Evolutionary conservation across 2,329 filamentous ascomycete genomes (phyloP).

Genomic region (Talaromyces funiculosus): DNA sequence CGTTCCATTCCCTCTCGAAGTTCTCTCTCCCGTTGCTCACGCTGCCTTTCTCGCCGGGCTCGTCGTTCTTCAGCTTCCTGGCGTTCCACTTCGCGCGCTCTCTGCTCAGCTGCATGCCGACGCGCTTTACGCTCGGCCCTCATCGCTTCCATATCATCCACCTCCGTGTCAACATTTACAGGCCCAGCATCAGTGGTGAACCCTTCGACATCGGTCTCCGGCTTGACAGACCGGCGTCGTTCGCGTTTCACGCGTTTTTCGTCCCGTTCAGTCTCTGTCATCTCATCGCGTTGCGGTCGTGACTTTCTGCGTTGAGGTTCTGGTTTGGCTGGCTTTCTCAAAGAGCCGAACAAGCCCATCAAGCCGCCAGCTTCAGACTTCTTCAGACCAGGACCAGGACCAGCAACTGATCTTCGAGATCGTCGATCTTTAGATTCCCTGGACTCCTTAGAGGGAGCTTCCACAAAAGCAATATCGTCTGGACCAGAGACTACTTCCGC

Average conservation of each 20-base stretch:
- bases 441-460: constrained; percentile 34
- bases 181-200: constrained; percentile 40
- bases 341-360: constrained; percentile 57
- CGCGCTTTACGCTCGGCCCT: constrained; percentile 58
- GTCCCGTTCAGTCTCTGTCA: constrained; percentile 34
- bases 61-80: constrained; percentile 34
- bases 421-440: constrained; percentile 39
- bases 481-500: constrained; percentile 42
- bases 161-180: constrained; percentile 31
- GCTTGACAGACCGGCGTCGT: constrained; percentile 35
- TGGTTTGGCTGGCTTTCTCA: constrained; percentile 29
- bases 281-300: constrained; percentile 33
- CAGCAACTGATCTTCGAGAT: constrained; percentile 56
- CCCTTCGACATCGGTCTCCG: constrained; percentile 48
- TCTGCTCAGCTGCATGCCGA: constrained; percentile 32
- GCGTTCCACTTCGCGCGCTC: constrained; percentile 27
- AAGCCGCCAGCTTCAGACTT: constrained; percentile 52
- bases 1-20: constrained; percentile 33
- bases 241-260: constrained; percentile 30
- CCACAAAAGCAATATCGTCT: constrained; percentile 49
- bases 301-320: constrained; percentile 35
- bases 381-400: constrained; percentile 42
- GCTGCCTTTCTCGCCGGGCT: constrained; percentile 50
- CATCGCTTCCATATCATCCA: constrained; percentile 51
- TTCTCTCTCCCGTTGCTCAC: constrained; percentile 36